Percentiles rank a stretch among this genome's conserved stretches.
phyloP scores from a whole-genome alignment of 108 stramenopile species.

The Aureococcus anophagefferens region DNA sequence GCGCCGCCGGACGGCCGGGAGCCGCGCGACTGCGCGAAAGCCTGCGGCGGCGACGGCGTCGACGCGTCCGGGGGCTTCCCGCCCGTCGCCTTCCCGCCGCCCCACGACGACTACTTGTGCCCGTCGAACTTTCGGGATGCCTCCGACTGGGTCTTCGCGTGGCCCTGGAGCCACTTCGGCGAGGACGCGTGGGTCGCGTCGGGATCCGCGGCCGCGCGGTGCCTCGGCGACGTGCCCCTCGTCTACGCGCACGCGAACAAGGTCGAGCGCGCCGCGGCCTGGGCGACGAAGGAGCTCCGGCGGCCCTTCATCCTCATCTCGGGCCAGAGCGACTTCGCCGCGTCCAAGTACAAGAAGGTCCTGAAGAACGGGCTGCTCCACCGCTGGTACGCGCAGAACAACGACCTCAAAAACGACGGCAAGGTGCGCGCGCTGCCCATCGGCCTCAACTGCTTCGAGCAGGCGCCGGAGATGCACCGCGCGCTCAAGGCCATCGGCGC shows the following conservation, averaged over 20 bases:
- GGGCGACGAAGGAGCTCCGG: background rate
- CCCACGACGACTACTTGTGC: background rate
- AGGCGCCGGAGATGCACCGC: background rate
- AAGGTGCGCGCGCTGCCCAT: background rate
- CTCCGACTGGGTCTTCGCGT: background rate
- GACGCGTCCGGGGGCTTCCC: background rate
- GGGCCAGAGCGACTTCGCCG: background rate
- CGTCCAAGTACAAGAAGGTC: background rate
- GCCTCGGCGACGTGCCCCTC: background rate
- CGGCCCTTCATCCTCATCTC: background rate
- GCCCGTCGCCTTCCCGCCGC: too few species aligned
- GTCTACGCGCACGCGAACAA: background rate
- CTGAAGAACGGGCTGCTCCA: background rate
- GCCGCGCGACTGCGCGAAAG: background rate
- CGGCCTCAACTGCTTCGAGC: slow-evolving; percentile 2
- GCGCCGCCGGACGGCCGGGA: background rate
- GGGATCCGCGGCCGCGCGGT: background rate
- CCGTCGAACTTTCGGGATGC: background rate
- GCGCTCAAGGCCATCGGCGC: background rate
- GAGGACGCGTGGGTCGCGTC: background rate
- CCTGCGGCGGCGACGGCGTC: background rate
- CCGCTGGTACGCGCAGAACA: background rate
- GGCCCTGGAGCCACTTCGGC: background rate
- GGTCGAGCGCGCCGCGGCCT: background rate
- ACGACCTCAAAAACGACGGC: background rate